Evolutionary conservation across 768 basidiomycete species (phyloP).

Genomic region (Suillus placidus): DNA sequence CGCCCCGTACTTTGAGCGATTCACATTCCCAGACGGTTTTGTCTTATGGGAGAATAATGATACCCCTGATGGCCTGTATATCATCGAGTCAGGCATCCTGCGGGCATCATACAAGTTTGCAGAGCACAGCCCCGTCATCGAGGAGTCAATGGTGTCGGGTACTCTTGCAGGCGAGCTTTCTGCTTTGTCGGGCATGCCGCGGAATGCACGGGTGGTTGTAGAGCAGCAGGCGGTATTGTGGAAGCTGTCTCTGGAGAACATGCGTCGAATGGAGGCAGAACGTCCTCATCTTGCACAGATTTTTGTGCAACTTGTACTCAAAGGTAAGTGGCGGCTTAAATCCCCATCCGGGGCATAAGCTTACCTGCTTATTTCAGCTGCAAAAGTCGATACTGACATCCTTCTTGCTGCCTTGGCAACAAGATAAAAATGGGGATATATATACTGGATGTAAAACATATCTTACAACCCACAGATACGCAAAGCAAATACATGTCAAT

Average conservation of each 20-base stretch:
- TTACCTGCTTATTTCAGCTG: constrained; percentile 41
- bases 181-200: constrained; percentile 71
- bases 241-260: constrained; percentile 64
- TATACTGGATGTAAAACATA: neutral
- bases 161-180: constrained; percentile 92
- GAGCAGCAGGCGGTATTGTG: constrained; percentile 82
- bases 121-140: constrained; percentile 63
- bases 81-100: constrained; percentile 86
- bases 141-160: constrained; percentile 93
- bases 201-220: constrained; percentile 86
- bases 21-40: constrained; percentile 55
- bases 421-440: constrained; percentile 24
- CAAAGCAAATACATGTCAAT: constrained; percentile 2
- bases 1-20: constrained; percentile 68
- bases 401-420: constrained; percentile 59
- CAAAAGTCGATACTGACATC: constrained; percentile 66
- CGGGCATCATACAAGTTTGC: constrained; percentile 82
- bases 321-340: constrained; percentile 50
- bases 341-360: neutral
- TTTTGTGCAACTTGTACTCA: constrained; percentile 72
- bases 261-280: constrained; percentile 68
- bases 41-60: constrained; percentile 83
- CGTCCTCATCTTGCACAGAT: constrained; percentile 63
- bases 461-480: neutral
- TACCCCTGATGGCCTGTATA: constrained; percentile 77